These are phyloP conservation scores for Backusella morwellensis DNA, from an alignment of 192 early-diverging fungal species.

Conservation along the genomic window DNA sequence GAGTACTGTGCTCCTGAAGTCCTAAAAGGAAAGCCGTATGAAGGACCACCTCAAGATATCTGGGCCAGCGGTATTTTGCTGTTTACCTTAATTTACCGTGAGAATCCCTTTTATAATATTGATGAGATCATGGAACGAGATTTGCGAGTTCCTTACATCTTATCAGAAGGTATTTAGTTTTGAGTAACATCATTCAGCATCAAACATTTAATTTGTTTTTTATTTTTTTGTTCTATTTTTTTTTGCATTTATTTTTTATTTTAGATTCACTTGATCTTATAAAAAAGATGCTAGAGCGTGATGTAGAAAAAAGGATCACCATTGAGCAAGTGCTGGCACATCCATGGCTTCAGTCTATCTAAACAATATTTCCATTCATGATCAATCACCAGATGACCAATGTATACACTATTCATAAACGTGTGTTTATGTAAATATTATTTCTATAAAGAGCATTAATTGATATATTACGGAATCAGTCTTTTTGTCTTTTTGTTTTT, in stretches of 20 bases:
- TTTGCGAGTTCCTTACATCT: constrained; percentile 36
- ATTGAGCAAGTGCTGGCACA: constrained; percentile 76
- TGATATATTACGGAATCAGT: background rate
- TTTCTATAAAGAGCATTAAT: constrained; percentile 1
- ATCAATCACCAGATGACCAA: background rate
- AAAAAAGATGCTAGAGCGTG: constrained; percentile 67
- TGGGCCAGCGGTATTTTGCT: constrained; percentile 86
- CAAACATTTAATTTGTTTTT: background rate
- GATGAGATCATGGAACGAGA: constrained; percentile 60
- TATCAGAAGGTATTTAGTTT: constrained; percentile 28
- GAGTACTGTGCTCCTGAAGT: constrained; percentile 83
- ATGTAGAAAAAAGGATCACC: constrained; percentile 65
- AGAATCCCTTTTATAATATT: constrained; percentile 64
- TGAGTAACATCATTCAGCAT: background rate
- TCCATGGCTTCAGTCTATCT: constrained; percentile 61
- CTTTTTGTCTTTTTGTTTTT: background rate
- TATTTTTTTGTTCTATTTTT: background rate
- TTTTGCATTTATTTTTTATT: background rate
- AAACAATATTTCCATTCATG: background rate
- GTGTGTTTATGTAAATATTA: constrained; percentile 2
- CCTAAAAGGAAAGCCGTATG: constrained; percentile 77
- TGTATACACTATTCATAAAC: background rate
- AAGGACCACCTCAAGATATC: constrained; percentile 89
- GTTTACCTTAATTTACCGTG: constrained; percentile 73
- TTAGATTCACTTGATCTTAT: constrained; percentile 60